Evolutionary conservation across 2,329 filamentous ascomycete genomes (phyloP).

Genomic region (Diaporthe sp.): DNA sequence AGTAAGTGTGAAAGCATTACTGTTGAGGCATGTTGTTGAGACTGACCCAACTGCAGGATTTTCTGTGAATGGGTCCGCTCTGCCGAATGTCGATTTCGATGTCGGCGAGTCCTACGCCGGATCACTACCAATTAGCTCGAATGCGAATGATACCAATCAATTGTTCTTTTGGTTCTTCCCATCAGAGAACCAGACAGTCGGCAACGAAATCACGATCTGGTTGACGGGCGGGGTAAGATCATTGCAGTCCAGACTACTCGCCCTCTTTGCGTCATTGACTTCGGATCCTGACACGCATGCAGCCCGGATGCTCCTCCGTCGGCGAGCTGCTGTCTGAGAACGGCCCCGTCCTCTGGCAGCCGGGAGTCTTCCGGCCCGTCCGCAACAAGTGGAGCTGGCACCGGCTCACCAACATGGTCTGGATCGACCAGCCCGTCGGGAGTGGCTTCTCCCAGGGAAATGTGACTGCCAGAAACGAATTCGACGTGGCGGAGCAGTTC

Average conservation of each 20-base stretch:
- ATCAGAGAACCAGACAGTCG: constrained; percentile 58
- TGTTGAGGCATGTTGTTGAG: no score
- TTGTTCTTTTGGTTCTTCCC: constrained; percentile 77
- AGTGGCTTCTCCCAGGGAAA: constrained; percentile 77
- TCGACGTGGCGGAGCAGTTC: constrained; percentile 76
- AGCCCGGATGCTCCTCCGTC: constrained; percentile 68
- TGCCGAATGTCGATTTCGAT: constrained; percentile 77
- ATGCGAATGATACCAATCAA: constrained; percentile 46
- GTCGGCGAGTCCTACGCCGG: constrained; percentile 74
- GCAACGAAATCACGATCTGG: constrained; percentile 71
- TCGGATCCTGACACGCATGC: constrained; percentile 48
- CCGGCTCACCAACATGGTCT: constrained; percentile 80
- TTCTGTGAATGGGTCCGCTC: constrained; percentile 69
- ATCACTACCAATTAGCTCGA: constrained; percentile 65
- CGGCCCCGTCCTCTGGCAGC: constrained; percentile 76
- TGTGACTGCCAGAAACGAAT: constrained; percentile 71
- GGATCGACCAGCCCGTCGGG: constrained; percentile 74
- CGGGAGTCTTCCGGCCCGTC: constrained; percentile 73
- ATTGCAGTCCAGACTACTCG: constrained; percentile 55
- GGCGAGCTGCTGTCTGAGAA: constrained; percentile 80
- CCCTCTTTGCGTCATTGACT: constrained; percentile 70
- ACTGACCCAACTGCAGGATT: constrained; percentile 59
- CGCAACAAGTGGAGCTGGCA: constrained; percentile 78
- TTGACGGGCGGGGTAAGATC: constrained; percentile 60
- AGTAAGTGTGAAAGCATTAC: neutral